Evolutionary conservation across 306 rosid species (phyloP).

Genomic region (Lotus japonicus): DNA sequence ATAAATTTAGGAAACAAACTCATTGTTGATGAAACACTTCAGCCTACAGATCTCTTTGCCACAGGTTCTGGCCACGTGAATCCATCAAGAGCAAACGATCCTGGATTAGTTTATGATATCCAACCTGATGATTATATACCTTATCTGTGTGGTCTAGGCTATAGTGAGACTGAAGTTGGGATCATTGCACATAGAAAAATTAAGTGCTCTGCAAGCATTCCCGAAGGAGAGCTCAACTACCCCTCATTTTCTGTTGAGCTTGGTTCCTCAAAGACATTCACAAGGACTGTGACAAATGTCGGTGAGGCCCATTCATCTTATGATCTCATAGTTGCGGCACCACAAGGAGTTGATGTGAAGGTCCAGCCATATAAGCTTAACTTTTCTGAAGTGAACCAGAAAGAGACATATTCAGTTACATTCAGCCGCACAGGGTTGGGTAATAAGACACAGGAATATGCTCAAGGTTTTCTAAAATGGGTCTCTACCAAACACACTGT

Average conservation of each 20-base stretch:
- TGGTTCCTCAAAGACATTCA: slow-evolving; percentile 52
- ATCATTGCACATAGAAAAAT: slow-evolving; percentile 35
- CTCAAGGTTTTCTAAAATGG: slow-evolving; percentile 56
- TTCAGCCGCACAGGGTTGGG: slow-evolving; percentile 26
- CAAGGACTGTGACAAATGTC: slow-evolving; percentile 73
- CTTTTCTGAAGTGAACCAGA: slow-evolving; percentile 56
- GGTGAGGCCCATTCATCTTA: slow-evolving; percentile 49
- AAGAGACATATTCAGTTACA: slow-evolving; percentile 41
- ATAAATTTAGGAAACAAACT: slow-evolving; percentile 14
- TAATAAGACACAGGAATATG: slow-evolving; percentile 27
- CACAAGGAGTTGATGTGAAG: slow-evolving; percentile 48
- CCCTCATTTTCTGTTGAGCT: slow-evolving; percentile 57
- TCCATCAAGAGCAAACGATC: slow-evolving; percentile 64
- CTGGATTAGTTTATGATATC: slow-evolving; percentile 62
- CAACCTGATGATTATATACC: slow-evolving; percentile 64
- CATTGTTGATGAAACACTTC: slow-evolving; percentile 47
- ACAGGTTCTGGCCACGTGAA: slow-evolving; percentile 71
- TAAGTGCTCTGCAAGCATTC: slow-evolving; percentile 52
- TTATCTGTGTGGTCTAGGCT: slow-evolving; percentile 66
- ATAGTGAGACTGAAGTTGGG: slow-evolving; percentile 39
- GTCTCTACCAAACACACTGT: slow-evolving; percentile 36
- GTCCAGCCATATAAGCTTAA: slow-evolving; percentile 41
- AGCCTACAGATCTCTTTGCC: slow-evolving; percentile 59
- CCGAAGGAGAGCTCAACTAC: slow-evolving; percentile 69
- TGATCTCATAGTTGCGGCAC: slow-evolving; percentile 30